phyloP scores from a whole-genome alignment of 257 asterid species.

The Salvia hispanica region DNA sequence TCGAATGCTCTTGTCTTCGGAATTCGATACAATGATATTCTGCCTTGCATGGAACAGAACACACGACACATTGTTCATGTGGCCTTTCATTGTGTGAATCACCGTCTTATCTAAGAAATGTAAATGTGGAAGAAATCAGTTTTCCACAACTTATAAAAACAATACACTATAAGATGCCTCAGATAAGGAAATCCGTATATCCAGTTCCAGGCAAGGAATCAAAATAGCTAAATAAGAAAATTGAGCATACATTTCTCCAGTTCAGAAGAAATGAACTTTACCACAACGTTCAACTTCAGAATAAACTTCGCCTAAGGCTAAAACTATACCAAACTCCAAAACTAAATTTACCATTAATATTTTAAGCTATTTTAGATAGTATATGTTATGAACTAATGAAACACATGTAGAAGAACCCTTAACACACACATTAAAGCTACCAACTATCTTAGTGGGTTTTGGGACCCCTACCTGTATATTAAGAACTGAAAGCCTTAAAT shows the following conservation, averaged over 20 bases:
- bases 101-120: slow-evolving; percentile 77
- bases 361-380: slow-evolving; percentile 9
- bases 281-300: background rate
- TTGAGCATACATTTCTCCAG: background rate
- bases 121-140: slow-evolving; percentile 8
- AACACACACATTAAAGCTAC: background rate
- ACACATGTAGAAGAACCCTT: slow-evolving; percentile 11
- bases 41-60: slow-evolving; percentile 87
- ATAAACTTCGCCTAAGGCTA: background rate
- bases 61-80: slow-evolving; percentile 95
- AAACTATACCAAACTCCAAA: background rate
- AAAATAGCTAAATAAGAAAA: slow-evolving; percentile 22
- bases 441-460: background rate
- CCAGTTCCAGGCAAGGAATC: slow-evolving; percentile 10
- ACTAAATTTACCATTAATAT: slow-evolving; percentile 1
- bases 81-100: slow-evolving; percentile 98
- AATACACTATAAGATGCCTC: slow-evolving; percentile 19
- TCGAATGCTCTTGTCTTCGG: slow-evolving; percentile 96
- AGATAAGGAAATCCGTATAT: slow-evolving; percentile 9
- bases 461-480: background rate
- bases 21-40: slow-evolving; percentile 90
- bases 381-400: background rate
- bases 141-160: slow-evolving; percentile 22
- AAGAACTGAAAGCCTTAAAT: background rate
- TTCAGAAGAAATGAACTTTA: slow-evolving; percentile 6